Percentiles rank a stretch among this genome's conserved stretches.
Conservation (phyloP, 1,284 basidiomycete genomes). For the Phaffia rhodozyma region DNA sequence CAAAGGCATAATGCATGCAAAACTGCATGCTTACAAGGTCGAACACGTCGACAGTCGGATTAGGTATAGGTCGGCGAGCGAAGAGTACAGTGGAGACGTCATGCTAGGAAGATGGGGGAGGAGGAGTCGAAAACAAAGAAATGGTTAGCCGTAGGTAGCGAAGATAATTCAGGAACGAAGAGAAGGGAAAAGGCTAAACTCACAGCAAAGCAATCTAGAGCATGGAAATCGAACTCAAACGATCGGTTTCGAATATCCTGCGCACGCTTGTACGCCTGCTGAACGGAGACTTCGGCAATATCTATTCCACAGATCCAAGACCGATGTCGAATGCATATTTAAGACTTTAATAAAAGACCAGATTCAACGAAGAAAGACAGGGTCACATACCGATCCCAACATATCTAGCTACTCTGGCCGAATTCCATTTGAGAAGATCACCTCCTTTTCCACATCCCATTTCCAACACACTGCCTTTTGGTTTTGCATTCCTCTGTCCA, state of each 20-base stretch:
- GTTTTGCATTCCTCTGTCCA: constrained; percentile 28
- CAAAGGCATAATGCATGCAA: constrained; percentile 99
- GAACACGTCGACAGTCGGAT: constrained; percentile 43
- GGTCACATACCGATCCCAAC: constrained; percentile 61
- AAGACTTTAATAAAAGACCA: neutral
- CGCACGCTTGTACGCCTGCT: constrained; percentile 70
- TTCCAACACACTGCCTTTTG: constrained; percentile 69
- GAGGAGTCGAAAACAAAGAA: no score
- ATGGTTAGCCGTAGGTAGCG: neutral
- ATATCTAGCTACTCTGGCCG: constrained; percentile 67
- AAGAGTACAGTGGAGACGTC: constrained; percentile 60
- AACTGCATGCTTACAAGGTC: constrained; percentile 98
- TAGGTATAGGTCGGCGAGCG: constrained; percentile 41
- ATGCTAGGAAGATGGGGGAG: constrained; percentile 32
- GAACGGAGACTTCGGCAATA: constrained; percentile 76
- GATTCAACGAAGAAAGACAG: neutral
- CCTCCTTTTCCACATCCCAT: constrained; percentile 98
- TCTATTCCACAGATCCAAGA: constrained; percentile 43
- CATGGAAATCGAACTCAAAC: constrained; percentile 69
- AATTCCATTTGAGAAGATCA: constrained; percentile 90
- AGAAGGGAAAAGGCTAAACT: constrained; percentile 21
- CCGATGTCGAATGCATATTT: neutral
- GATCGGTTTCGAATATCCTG: constrained; percentile 41
- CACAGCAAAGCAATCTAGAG: constrained; percentile 75
- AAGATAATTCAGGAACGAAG: neutral